Evolutionary conservation across 2,329 filamentous ascomycete genomes (phyloP).

Genomic region (Pezicula neosporulosa): DNA sequence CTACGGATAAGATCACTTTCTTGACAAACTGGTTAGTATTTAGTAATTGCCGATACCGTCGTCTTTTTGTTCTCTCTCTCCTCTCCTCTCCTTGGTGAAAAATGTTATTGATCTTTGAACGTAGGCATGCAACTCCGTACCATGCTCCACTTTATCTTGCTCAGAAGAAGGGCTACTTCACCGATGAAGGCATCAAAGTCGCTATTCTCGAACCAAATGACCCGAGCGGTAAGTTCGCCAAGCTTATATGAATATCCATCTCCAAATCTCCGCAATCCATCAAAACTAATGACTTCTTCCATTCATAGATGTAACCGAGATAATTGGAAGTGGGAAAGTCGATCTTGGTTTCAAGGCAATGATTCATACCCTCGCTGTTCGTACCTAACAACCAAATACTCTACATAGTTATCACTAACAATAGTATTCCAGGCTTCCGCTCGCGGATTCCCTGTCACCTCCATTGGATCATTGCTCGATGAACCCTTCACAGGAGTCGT

Average conservation of each 20-base stretch:
- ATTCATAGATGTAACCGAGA: constrained; percentile 68
- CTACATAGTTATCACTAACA: no score
- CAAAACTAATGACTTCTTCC: neutral
- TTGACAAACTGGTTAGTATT: constrained; percentile 71
- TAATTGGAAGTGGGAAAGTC: constrained; percentile 72
- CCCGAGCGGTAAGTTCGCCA: constrained; percentile 53
- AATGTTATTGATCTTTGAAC: constrained; percentile 25
- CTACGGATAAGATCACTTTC: constrained; percentile 82
- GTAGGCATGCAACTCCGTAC: constrained; percentile 78
- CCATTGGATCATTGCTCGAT: constrained; percentile 72
- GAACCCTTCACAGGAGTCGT: constrained; percentile 79
- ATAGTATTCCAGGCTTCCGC: constrained; percentile 50
- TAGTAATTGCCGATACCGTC: neutral
- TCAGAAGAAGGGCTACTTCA: constrained; percentile 72
- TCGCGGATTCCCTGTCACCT: constrained; percentile 68
- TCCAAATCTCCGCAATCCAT: neutral
- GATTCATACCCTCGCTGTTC: constrained; percentile 72
- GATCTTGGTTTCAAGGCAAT: constrained; percentile 81
- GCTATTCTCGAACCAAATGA: constrained; percentile 76
- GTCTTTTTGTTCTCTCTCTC: neutral
- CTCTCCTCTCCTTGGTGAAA: constrained; percentile 1
- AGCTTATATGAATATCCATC: no score
- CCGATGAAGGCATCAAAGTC: constrained; percentile 73
- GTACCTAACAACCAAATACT: no score
- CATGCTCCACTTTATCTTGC: constrained; percentile 76